Evolutionary conservation across 768 basidiomycete genomes (phyloP), one percentile per base, ranked within the genome.

Genomic region (Porphyrellus cyaneotinctus): DNA sequence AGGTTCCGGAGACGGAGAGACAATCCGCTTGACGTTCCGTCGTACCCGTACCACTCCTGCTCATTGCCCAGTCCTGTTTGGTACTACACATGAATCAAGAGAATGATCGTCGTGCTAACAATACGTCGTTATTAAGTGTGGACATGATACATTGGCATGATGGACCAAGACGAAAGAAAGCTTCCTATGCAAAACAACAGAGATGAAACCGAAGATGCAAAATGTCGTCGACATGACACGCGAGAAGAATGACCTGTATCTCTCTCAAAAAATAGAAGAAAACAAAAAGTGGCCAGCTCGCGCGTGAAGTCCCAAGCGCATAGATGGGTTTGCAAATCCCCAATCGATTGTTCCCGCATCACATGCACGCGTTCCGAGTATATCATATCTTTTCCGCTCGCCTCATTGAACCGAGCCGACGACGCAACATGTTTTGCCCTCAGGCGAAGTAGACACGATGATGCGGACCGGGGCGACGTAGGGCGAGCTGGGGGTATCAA

Each of bases 151-250:
- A 64, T 52, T 56, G 61, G 38, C 15, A 51, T 62, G 57, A 54
- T 56, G 57, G 39, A 66, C 43, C 53, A 60, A 53, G 30, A 42
- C 31, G 31, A 30, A 30, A 30, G 18, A 41, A 60, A 33, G 12
- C 39, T 35, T 59, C 38, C 62, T 64, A 67, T 57, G 57, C 59
- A 65, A 65, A 65, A 66, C 59, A 67, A 67, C 54, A 58, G 22
- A 35, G 33, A 20, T 52, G 23, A 57, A 50, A 45, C 33, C 26
- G 38, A 53, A 51, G 38, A 47, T 38, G 43, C 22, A 39, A 36
- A 10, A 52, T 62, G 57, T 51, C 24, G 8, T 42, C 14, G 43
- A 51, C 24, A 35, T 43, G 50, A 46, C 28, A 11, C 33, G 48
- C 23, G 39, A 53, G 13, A 36, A 20, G 39, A 35, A 43, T 43